Conservation (phyloP, 2,329 filamentous ascomycete species). For the Tolypocladium inflatum region DNA sequence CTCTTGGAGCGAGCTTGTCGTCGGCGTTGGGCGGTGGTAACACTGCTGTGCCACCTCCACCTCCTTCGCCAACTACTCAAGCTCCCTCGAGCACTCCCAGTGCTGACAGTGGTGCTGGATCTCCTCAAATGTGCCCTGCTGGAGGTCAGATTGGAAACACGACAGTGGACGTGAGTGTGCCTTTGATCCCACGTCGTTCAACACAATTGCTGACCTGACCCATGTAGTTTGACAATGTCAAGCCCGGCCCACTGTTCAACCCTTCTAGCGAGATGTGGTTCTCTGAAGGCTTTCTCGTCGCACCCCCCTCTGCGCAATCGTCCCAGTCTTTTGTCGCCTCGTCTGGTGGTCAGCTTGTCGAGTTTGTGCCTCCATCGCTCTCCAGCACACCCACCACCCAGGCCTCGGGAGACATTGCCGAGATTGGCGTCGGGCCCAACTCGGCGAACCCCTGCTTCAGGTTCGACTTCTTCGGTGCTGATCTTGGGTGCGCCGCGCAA, state of each 20-base stretch:
- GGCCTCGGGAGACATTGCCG: conserved; percentile 23
- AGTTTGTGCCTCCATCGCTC: conserved; percentile 28
- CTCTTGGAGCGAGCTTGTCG: conserved; percentile 11
- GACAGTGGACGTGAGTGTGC: conserved; percentile 25
- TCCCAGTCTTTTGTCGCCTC: conserved; percentile 24
- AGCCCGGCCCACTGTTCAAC: conserved; percentile 28
- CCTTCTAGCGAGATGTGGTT: conserved; percentile 31
- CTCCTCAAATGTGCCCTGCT: conserved; percentile 15
- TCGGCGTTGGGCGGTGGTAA: conserved; percentile 9
- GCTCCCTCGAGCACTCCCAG: neutral
- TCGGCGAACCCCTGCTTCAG: conserved; percentile 26
- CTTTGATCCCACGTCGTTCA: neutral
- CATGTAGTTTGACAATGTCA: conserved; percentile 25
- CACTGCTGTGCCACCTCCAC: conserved; percentile 8
- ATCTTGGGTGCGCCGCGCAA: conserved; percentile 26
- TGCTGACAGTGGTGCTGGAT: conserved; percentile 3
- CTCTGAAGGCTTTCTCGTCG: conserved; percentile 29
- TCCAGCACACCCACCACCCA: conserved; percentile 11
- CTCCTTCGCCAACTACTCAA: neutral
- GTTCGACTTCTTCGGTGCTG: conserved; percentile 29
- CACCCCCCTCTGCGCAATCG: conserved; percentile 21
- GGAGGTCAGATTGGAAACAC: conserved; percentile 26
- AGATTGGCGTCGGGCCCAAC: conserved; percentile 29
- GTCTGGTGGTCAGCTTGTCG: conserved; percentile 28
- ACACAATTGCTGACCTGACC: conserved; percentile 7